Percentiles rank a stretch among this genome's conserved stretches.
These are phyloP conservation scores for Yamadazyma sp. DNA, from an alignment of 1,139 yeast genomes.

Conservation along the genomic window DNA sequence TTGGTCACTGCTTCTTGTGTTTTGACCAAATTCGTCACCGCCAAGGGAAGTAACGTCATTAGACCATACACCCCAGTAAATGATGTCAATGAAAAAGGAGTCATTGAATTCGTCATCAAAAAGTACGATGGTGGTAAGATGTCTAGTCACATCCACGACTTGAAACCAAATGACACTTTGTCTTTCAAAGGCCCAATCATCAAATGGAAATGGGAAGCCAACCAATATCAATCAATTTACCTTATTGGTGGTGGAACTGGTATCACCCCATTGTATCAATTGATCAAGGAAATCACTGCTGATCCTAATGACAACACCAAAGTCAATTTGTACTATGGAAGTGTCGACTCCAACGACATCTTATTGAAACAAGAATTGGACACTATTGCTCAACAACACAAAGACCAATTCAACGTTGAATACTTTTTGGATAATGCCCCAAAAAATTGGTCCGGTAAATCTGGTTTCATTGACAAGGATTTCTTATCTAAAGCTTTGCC, in stretches of 20 bases:
- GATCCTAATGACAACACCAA: conserved; percentile 78
- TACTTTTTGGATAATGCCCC: conserved; percentile 70
- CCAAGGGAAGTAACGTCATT: conserved; percentile 83
- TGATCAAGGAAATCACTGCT: conserved; percentile 73
- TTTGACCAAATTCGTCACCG: conserved; percentile 76
- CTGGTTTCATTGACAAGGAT: conserved; percentile 82
- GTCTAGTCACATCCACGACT: conserved; percentile 68
- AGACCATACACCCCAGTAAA: conserved; percentile 97
- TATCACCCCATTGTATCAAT: conserved; percentile 92
- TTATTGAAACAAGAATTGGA: conserved; percentile 80
- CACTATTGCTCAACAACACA: conserved; percentile 55
- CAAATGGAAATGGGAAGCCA: conserved; percentile 92
- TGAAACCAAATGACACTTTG: conserved; percentile 78
- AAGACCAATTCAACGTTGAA: conserved; percentile 68
- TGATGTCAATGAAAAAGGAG: conserved; percentile 68
- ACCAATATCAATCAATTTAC: conserved; percentile 70
- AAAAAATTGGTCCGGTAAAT: conserved; percentile 74
- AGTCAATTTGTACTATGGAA: conserved; percentile 74
- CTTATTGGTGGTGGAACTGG: conserved; percentile 98
- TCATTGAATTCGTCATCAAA: conserved; percentile 80
- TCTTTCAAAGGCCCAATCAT: conserved; percentile 92
- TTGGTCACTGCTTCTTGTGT: conserved; percentile 78
- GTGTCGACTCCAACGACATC: conserved; percentile 75
- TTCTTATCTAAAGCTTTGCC: conserved; percentile 69
- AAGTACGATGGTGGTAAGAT: conserved; percentile 83